Evolutionary conservation across 352 stramenopile species (phyloP).

Genomic region (Proteromonas lacertae): DNA sequence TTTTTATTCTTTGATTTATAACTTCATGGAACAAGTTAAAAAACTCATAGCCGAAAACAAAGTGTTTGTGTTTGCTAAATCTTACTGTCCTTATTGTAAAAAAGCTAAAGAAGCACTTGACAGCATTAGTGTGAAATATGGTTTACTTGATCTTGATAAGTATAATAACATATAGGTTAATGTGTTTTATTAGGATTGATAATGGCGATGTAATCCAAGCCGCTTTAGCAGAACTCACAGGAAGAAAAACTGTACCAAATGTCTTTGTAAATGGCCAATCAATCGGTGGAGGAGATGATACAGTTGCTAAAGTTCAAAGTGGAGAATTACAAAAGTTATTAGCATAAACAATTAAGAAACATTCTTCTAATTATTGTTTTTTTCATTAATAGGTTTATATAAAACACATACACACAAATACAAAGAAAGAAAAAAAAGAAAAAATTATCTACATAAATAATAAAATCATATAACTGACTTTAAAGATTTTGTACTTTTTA

Average conservation of each 20-base stretch:
- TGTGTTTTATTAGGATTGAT: conserved; percentile 19
- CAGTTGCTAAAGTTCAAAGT: conserved; percentile 28
- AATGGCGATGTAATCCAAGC: conserved; percentile 56
- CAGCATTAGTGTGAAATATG: conserved; percentile 16
- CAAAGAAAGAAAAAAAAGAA: too few species aligned
- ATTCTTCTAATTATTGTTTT: too few species aligned
- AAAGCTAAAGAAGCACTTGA: conserved; percentile 36
- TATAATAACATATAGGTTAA: conserved; percentile 6
- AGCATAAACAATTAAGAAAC: too few species aligned
- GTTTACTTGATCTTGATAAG: conserved; percentile 24
- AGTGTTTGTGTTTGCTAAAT: conserved; percentile 68
- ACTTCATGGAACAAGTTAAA: too few species aligned
- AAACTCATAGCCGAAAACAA: too few species aligned
- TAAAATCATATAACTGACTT: too few species aligned
- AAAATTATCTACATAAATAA: too few species aligned
- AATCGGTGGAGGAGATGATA: conserved; percentile 71
- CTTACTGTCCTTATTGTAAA: conserved; percentile 55
- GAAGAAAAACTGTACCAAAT: conserved; percentile 73
- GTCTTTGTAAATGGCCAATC: conserved; percentile 80
- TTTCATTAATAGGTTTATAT: too few species aligned
- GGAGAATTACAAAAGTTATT: conserved; percentile 56
- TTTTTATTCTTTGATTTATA: too few species aligned
- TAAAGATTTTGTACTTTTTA: too few species aligned
- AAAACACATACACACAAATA: too few species aligned
- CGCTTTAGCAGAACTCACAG: conserved; percentile 50